These are phyloP conservation scores for Russula virescens DNA, from an alignment of 768 basidiomycete species.

Conservation along the genomic window DNA sequence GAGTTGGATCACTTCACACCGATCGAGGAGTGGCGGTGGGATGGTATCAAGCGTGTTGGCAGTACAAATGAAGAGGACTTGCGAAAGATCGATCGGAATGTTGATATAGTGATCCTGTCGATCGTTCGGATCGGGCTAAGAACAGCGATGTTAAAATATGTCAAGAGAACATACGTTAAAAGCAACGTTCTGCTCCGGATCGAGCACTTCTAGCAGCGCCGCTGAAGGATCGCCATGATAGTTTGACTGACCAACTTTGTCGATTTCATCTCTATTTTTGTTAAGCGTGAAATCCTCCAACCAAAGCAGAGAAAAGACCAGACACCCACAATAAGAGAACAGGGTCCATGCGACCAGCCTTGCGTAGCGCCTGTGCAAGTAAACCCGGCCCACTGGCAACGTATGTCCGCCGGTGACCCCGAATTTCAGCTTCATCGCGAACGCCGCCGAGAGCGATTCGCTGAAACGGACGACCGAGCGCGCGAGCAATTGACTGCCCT, in stretches of 20 bases:
- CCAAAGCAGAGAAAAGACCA: not conserved
- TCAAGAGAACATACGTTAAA: slow-evolving; percentile 52
- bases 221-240: slow-evolving; percentile 92
- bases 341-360: slow-evolving; percentile 73
- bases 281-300: not conserved
- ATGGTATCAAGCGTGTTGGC: slow-evolving; percentile 89
- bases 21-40: slow-evolving; percentile 78
- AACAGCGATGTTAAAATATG: not conserved
- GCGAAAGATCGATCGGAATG: slow-evolving; percentile 80
- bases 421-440: slow-evolving; percentile 83
- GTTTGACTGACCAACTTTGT: slow-evolving; percentile 82
- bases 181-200: slow-evolving; percentile 87
- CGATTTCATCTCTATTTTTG: slow-evolving; percentile 66
- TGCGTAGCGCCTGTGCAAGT: slow-evolving; percentile 82
- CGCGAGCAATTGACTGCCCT: slow-evolving; percentile 81
- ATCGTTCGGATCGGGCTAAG: slow-evolving; percentile 1
- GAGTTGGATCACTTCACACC: slow-evolving; percentile 82
- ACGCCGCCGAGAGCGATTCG: slow-evolving; percentile 90
- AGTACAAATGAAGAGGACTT: slow-evolving; percentile 89
- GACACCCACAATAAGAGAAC: slow-evolving; percentile 62
- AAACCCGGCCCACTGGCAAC: slow-evolving; percentile 84
- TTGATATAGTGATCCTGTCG: slow-evolving; percentile 86
- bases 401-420: slow-evolving; percentile 79
- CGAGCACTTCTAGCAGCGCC: slow-evolving; percentile 85
- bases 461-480: slow-evolving; percentile 81